Conservation (phyloP, 106 monocot species). For the Platanthera guangdongensis region DNA sequence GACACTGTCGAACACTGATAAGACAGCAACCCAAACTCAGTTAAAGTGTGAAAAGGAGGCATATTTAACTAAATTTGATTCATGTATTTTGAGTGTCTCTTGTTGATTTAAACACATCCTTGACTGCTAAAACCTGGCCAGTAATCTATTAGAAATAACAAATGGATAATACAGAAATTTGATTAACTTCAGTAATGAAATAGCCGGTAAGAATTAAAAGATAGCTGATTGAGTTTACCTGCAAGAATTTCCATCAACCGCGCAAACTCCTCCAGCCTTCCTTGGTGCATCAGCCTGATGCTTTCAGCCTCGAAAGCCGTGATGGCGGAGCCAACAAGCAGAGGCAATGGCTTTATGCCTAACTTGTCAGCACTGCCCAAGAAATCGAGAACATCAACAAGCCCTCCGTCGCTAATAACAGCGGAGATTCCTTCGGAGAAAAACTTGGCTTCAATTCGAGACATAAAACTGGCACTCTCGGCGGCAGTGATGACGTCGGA, state of each 20-base stretch:
- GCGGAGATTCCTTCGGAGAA: neutral
- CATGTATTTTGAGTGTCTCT: neutral
- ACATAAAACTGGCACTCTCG: neutral
- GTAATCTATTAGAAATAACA: neutral
- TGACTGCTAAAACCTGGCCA: too few relatives aligned
- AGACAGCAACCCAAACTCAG: too few relatives aligned
- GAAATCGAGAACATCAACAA: neutral
- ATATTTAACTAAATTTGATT: neutral
- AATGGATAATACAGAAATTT: neutral
- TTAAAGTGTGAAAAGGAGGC: neutral
- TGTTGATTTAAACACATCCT: neutral
- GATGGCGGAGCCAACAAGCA: neutral
- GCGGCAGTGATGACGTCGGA: neutral
- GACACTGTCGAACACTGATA: too few relatives aligned
- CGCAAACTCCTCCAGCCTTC: neutral
- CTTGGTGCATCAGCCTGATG: neutral
- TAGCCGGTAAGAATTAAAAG: neutral
- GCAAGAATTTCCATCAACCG: conserved; percentile 3
- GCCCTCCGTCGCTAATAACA: neutral
- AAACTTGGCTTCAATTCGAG: neutral
- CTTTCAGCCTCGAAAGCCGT: neutral
- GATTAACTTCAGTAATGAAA: conserved; percentile 1
- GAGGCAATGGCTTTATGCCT: neutral
- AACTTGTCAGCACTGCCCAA: neutral
- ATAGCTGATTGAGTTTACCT: neutral